phyloP scores from a whole-genome alignment of 1,284 basidiomycete genomes.

The Anthracocystis walkeri region DNA sequence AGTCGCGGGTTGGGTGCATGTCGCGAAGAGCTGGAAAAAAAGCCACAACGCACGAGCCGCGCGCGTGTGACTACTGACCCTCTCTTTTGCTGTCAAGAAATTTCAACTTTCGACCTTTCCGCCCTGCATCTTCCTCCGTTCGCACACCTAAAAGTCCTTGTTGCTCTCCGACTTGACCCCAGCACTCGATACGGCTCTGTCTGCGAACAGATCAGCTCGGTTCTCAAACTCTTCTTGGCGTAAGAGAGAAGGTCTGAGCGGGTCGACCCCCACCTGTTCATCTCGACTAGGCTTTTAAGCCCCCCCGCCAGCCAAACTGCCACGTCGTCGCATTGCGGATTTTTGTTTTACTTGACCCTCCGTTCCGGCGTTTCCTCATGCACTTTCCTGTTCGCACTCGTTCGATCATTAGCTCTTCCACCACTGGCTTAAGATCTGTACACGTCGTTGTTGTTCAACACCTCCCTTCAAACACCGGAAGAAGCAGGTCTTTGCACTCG shows the following conservation, averaged over 20 bases:
- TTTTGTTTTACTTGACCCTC: not conserved
- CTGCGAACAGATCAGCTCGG: too few relatives aligned
- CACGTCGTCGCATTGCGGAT: constrained; percentile 10
- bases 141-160: too few relatives aligned
- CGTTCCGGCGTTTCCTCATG: constrained; percentile 17
- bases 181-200: too few relatives aligned
- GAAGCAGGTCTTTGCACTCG: constrained; percentile 7
- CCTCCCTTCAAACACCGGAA: not conserved
- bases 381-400: constrained; percentile 26
- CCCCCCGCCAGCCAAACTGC: not conserved
- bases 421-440: not conserved
- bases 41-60: too few relatives aligned
- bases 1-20: too few relatives aligned
- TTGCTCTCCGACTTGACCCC: too few relatives aligned
- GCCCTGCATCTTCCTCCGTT: too few relatives aligned
- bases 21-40: too few relatives aligned
- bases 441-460: not conserved
- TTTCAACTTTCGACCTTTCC: too few relatives aligned
- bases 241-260: not conserved
- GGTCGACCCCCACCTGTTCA: not conserved
- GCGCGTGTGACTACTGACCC: too few relatives aligned
- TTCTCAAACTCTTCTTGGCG: too few relatives aligned
- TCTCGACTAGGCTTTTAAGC: not conserved
- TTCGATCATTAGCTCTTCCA: constrained; percentile 8
- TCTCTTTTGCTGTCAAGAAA: too few relatives aligned